Conservation (phyloP, 768 basidiomycete species). For the Glaciozyma antarctica region DNA sequence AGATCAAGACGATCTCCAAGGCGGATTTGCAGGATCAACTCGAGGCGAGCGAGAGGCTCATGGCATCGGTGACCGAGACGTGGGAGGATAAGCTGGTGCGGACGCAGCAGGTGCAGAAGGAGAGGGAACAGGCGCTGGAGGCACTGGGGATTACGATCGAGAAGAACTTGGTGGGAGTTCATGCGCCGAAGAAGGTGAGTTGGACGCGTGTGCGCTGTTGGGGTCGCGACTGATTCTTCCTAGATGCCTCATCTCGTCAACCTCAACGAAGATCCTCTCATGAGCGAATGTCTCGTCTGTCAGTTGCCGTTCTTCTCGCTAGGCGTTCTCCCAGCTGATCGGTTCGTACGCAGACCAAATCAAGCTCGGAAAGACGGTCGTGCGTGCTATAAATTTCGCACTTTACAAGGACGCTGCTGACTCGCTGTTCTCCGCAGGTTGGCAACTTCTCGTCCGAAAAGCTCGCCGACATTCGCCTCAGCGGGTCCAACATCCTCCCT, state of each 20-base stretch:
- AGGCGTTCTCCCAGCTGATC: neutral
- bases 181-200: slow-evolving; percentile 84
- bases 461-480: slow-evolving; percentile 76
- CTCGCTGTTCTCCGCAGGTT: slow-evolving; percentile 46
- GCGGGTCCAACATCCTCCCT: slow-evolving; percentile 80
- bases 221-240: slow-evolving; percentile 41
- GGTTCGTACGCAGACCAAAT: slow-evolving; percentile 52
- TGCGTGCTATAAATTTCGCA: neutral
- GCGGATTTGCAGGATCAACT: slow-evolving; percentile 96
- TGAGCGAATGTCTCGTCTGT: slow-evolving; percentile 85
- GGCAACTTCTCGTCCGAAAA: slow-evolving; percentile 74
- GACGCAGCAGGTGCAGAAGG: slow-evolving; percentile 89
- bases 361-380: slow-evolving; percentile 68
- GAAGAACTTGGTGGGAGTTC: slow-evolving; percentile 91
- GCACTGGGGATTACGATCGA: slow-evolving; percentile 96
- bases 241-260: slow-evolving; percentile 92
- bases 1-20: slow-evolving; percentile 89
- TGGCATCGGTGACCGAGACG: slow-evolving; percentile 85
- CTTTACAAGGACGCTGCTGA: too few species aligned
- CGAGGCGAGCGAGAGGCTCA: slow-evolving; percentile 86
- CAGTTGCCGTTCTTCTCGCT: neutral
- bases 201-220: neutral
- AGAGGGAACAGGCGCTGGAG: slow-evolving; percentile 93
- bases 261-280: slow-evolving; percentile 68
- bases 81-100: slow-evolving; percentile 90